phyloP scores from a whole-genome alignment of 257 asterid species.

The Primulina eburnea region DNA sequence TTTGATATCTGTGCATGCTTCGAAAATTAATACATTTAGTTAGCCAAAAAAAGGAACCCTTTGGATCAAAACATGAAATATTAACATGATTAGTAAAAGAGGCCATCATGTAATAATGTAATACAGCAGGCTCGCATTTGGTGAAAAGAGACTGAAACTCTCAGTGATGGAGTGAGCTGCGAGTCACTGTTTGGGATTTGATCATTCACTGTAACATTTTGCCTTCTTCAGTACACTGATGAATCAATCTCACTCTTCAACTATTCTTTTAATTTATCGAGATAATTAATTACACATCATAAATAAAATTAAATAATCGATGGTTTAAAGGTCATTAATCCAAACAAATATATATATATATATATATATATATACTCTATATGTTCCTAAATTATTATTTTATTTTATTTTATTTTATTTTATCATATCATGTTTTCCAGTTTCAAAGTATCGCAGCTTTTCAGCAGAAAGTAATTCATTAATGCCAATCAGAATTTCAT shows the following conservation, averaged over 20 bases:
- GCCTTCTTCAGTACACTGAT: slow-evolving; percentile 27
- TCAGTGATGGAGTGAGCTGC: slow-evolving; percentile 27
- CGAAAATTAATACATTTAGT: slow-evolving; percentile 13
- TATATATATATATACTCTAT: no score
- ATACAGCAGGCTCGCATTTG: not conserved
- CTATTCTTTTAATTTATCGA: not conserved
- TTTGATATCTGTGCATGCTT: slow-evolving; percentile 15
- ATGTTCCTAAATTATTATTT: no score
- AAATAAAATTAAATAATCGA: no score
- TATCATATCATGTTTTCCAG: no score
- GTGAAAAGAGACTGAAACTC: slow-evolving; percentile 27
- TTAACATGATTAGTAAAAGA: slow-evolving; percentile 5
- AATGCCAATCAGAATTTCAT: no score
- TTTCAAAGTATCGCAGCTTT: no score
- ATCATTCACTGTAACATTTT: slow-evolving; percentile 29
- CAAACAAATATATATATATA: no score
- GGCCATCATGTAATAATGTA: not conserved
- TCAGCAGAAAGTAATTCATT: no score
- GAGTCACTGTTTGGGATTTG: slow-evolving; percentile 40
- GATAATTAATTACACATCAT: no score
- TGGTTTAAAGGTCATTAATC: no score
- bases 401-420: no score
- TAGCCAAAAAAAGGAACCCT: slow-evolving; percentile 26
- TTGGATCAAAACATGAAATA: slow-evolving; percentile 22
- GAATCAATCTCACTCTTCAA: not conserved